phyloP scores from a whole-genome alignment of 2,329 filamentous ascomycete genomes.

The Xenosphaeropsis pyriputrescens region DNA sequence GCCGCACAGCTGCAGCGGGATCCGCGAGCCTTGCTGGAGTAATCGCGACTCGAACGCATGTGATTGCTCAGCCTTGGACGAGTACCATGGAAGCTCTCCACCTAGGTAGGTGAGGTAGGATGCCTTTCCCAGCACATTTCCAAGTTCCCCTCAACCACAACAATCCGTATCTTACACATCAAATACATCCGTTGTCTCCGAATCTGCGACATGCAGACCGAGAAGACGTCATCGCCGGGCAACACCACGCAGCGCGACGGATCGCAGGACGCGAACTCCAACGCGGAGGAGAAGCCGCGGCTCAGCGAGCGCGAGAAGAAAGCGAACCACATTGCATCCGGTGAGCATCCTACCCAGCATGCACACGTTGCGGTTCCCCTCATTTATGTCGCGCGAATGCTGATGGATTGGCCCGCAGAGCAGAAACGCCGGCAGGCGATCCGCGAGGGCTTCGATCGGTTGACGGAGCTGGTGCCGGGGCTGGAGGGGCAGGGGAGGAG shows the following conservation, averaged over 20 bases:
- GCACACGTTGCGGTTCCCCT: neutral
- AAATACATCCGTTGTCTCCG: no score
- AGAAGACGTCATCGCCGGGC: neutral
- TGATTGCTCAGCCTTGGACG: no score
- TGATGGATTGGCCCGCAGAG: slow-evolving; percentile 19
- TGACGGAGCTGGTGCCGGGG: slow-evolving; percentile 54
- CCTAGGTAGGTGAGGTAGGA: no score
- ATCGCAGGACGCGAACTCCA: slow-evolving; percentile 1
- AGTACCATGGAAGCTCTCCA: no score
- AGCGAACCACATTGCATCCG: slow-evolving; percentile 55
- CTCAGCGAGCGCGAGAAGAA: slow-evolving; percentile 59
- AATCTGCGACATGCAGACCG: no score
- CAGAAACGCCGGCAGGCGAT: slow-evolving; percentile 36
- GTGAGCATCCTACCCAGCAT: slow-evolving; percentile 7
- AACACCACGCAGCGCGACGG: neutral
- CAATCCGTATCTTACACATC: no score
- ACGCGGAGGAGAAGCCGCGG: slow-evolving; percentile 38
- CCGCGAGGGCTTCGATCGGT: slow-evolving; percentile 52
- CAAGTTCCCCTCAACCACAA: no score
- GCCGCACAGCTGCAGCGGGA: no score
- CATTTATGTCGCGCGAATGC: neutral
- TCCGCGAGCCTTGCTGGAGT: no score
- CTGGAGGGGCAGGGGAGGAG: slow-evolving; percentile 54
- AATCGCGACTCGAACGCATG: no score
- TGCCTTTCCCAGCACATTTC: no score